These are phyloP conservation scores for Penicillium chermesinum DNA, from an alignment of 495 filamentous ascomycete species.

Conservation along the genomic window DNA sequence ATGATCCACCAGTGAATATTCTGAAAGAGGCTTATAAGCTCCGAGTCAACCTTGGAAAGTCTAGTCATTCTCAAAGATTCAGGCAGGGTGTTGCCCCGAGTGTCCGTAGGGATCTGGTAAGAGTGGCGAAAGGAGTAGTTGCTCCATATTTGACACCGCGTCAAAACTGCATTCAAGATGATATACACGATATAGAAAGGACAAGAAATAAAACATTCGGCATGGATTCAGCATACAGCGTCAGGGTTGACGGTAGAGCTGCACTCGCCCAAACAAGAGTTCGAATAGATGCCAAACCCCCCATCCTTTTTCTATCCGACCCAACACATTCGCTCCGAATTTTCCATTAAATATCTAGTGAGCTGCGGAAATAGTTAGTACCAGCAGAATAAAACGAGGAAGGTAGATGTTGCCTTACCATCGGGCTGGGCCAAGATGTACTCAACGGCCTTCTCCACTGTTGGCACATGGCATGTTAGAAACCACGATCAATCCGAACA, in stretches of 20 bases:
- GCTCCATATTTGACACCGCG: conserved; percentile 9
- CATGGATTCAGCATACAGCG: conserved; percentile 37
- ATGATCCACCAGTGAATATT: no score
- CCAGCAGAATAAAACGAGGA: background rate
- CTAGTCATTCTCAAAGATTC: no score
- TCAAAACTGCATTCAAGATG: conserved; percentile 43
- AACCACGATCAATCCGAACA: background rate
- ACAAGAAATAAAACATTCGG: conserved; percentile 34
- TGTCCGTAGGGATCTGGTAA: no score
- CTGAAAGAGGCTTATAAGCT: no score
- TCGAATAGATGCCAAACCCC: conserved; percentile 29
- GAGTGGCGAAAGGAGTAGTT: conserved; percentile 10
- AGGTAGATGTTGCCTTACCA: conserved; percentile 38
- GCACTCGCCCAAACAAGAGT: background rate
- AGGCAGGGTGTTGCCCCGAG: no score
- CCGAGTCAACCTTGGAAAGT: no score
- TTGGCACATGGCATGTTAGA: conserved; percentile 18
- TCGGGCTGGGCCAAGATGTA: conserved; percentile 96
- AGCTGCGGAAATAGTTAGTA: conserved; percentile 25
- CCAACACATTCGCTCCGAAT: conserved; percentile 18
- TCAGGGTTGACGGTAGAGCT: background rate
- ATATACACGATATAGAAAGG: conserved; percentile 46
- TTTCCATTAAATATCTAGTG: conserved; percentile 40
- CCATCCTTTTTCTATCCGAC: conserved; percentile 39
- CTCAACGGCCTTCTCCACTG: conserved; percentile 91